Percentiles rank a stretch among this genome's conserved stretches.
Conservation (phyloP, 2,329 filamentous ascomycete species). For the Penicillium oxalicum region DNA sequence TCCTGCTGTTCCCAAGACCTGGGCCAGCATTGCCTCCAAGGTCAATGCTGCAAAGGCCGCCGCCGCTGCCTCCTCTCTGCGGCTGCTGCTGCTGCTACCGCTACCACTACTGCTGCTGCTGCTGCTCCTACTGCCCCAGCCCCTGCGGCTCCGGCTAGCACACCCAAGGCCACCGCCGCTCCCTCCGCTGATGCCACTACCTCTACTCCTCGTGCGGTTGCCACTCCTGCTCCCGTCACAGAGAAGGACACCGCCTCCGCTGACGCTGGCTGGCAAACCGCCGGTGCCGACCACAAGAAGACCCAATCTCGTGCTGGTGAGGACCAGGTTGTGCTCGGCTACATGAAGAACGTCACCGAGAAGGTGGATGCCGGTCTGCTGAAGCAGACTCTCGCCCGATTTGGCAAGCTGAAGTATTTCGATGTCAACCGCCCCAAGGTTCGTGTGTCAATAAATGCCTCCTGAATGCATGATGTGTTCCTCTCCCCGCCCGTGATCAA, state of each 20-base stretch:
- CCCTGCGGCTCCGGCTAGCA: conserved; percentile 22
- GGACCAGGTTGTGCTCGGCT: conserved; percentile 73
- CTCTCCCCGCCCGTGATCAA: neutral
- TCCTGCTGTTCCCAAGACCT: conserved; percentile 54
- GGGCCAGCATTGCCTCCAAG: conserved; percentile 55
- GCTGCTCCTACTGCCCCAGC: conserved; percentile 30
- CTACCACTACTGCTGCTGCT: conserved; percentile 24
- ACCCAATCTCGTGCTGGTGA: conserved; percentile 67
- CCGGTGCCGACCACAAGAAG: conserved; percentile 70
- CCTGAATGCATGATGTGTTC: too few relatives aligned
- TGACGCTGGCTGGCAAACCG: conserved; percentile 80
- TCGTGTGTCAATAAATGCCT: conserved; percentile 22
- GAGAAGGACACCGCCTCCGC: conserved; percentile 69
- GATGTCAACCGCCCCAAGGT: conserved; percentile 71
- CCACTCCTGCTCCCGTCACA: conserved; percentile 31
- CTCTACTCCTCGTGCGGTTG: conserved; percentile 31
- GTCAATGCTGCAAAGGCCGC: conserved; percentile 28
- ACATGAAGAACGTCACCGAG: conserved; percentile 93
- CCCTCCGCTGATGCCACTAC: conserved; percentile 27
- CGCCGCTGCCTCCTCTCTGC: conserved; percentile 20
- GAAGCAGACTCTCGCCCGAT: conserved; percentile 62
- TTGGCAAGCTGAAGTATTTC: conserved; percentile 59
- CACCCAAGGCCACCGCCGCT: conserved; percentile 31
- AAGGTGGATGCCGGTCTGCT: conserved; percentile 73
- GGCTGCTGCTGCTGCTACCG: conserved; percentile 23